Evolutionary conservation across 2,329 filamentous ascomycete genomes (phyloP), one percentile per base, ranked within the genome.

Genomic region (Phialophora tarda): DNA sequence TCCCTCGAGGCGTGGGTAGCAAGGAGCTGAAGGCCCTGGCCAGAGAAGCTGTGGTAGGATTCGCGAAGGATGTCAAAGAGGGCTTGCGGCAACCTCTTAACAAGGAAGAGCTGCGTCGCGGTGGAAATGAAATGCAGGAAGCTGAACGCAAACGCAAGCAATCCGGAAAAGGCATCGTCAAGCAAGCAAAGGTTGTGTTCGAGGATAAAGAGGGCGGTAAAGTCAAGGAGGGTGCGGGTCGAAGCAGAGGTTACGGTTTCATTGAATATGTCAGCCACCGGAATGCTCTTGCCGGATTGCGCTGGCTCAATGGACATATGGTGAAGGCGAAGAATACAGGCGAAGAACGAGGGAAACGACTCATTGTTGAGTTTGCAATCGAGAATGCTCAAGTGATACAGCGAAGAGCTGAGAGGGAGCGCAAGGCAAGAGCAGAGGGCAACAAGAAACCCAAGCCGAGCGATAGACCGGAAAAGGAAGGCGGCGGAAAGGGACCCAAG

Each of bases 311-410:
- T 77, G 93, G 94, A 1, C 89, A 89, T 71, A 81, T 83, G 8
- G 79, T 89, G 47, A 84, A 78, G 44, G 71, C 74, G 14, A 70
- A 71, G 3, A 68, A 76, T n/a, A 73, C 74, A 10, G 78, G 77
- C 28, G 66, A 56, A 11, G 93, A 95, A 71, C 92, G 90, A 80
- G 94, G 92, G 77, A 93, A 95, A 79, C 86, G 95, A 12, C 81
- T 99, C 59, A 92, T 99, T 75, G 94, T 94, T 44, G 96, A 99
- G 78, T 99, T 99, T 77, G 93, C 95, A 23, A 97, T 99, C 77
- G 95, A 99, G 80, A 99, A 99, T 74, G 93, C 92, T 0, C 93
- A 97, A 75, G 95, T 99, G 0, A 90, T 99, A n/a, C 86, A 89
- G 71, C 85, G 95, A 70, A 86, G 96, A 62, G 86, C 83, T 67